These are phyloP conservation scores for Penicillium brasilianum DNA, from an alignment of 2,329 filamentous ascomycete genomes.

Conservation along the genomic window DNA sequence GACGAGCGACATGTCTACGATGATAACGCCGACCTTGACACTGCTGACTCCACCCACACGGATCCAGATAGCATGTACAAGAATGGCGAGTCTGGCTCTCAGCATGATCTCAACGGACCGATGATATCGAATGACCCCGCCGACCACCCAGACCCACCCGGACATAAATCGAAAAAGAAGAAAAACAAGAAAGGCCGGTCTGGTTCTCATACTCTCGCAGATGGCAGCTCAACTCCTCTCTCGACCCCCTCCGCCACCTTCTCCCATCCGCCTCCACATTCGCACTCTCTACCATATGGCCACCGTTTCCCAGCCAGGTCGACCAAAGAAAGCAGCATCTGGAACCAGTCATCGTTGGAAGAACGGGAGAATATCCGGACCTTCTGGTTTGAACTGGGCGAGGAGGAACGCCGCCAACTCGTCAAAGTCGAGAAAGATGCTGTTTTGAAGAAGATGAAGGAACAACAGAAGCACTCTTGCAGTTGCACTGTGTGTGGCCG, in stretches of 20 bases:
- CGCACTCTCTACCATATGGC: constrained; percentile 50
- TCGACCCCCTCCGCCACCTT: constrained; percentile 52
- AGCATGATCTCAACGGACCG: constrained; percentile 22
- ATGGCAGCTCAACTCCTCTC: constrained; percentile 47
- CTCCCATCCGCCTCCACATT: constrained; percentile 48
- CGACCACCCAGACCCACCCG: constrained; percentile 29
- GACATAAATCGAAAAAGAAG: constrained; percentile 49
- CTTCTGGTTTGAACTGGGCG: constrained; percentile 93
- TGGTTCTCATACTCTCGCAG: constrained; percentile 42
- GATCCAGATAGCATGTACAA: constrained; percentile 61
- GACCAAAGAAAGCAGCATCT: constrained; percentile 80
- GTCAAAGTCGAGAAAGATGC: constrained; percentile 99
- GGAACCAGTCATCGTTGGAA: constrained; percentile 93
- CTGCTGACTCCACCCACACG: constrained; percentile 46
- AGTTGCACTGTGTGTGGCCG: constrained; percentile 96
- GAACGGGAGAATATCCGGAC: constrained; percentile 97
- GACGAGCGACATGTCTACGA: constrained; percentile 35
- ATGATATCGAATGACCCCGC: constrained; percentile 27
- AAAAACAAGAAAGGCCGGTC: constrained; percentile 46
- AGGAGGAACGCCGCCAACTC: constrained; percentile 91
- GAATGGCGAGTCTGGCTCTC: constrained; percentile 53
- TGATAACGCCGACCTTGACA: constrained; percentile 40
- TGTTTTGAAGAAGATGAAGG: constrained; percentile 98
- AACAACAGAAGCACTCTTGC: constrained; percentile 98
- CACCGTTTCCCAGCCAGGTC: constrained; percentile 51